Base-by-base conservation (phyloP, 2,329 filamentous ascomycete genomes). In the Lasiodiplodia theobromae region DNA sequence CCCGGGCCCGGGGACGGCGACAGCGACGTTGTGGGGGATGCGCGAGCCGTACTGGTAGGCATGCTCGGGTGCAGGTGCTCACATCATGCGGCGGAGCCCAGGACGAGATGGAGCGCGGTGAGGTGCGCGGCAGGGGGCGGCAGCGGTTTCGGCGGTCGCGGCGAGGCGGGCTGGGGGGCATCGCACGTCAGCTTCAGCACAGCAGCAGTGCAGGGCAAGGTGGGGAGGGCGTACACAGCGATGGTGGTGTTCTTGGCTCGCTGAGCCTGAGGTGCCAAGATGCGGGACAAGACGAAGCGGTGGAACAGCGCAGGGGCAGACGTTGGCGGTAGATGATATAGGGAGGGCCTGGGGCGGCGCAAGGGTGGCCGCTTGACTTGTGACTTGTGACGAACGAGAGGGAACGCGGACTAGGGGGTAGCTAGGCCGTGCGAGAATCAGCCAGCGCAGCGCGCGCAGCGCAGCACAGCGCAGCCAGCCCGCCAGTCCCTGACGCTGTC, bases 31-130 rank as follows among this genome's bases (percentile, higher is more conserved):
- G 58, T 68, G 58, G 58, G 62, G 52, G 57, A 54, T 49, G 58
- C 49, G 62, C 52, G 68, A 67, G 63, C 63, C 68, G 68, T 58
- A 67, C 52, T 69, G 68, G 68, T 58, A 66, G 68, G 68, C 68
- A 69, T 69, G 63, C 62, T 69, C 68, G 38, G 58, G 58, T 57
- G n/a, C 62, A 64, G 51, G 56, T 65, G 52, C 62, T 69, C 63
- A 60, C 68, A 69, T 69, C 62, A 69, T 69, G 52, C 54, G 60
- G 68, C 60, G 49, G 51, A 52, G 51, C 49, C 66, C 47, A 63
- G 57, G 25, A 53, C 47, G 54, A 62, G 38, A 44, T 51, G n/a
- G 37, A 37, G 37, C 21, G 38, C 52, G 52, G 31, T 53, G 38
- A 40, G 38, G 56, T 38, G 37, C 18, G 66, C 38, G 34, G 34